Percentiles rank a stretch among this genome's conserved stretches.
These are phyloP conservation scores for Podaxis sp. DNA, from an alignment of 768 basidiomycete genomes.

Conservation along the genomic window DNA sequence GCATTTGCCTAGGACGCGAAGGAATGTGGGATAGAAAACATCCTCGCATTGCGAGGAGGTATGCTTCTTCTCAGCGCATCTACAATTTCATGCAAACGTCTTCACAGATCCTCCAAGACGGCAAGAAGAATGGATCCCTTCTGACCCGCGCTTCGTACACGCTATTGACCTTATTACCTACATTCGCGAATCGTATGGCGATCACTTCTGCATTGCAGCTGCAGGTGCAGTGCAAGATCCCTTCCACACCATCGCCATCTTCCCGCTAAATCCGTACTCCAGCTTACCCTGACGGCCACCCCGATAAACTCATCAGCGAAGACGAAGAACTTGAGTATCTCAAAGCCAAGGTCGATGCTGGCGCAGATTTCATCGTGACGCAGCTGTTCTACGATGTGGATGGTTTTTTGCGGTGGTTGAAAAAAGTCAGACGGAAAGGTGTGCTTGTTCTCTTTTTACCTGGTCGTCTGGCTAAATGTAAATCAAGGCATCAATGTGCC, in stretches of 20 bases:
- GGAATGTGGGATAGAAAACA: slow-evolving; percentile 76
- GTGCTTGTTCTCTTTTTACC: slow-evolving; percentile 15
- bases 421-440: slow-evolving; percentile 72
- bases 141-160: slow-evolving; percentile 78
- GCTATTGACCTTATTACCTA: slow-evolving; percentile 89
- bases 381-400: slow-evolving; percentile 98
- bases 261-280: slow-evolving; percentile 11
- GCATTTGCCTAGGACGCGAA: slow-evolving; percentile 58
- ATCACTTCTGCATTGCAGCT: slow-evolving; percentile 91
- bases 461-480: background rate
- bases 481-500: slow-evolving; percentile 81
- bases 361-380: slow-evolving; percentile 94
- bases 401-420: slow-evolving; percentile 75
- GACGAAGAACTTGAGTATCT: slow-evolving; percentile 65
- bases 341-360: slow-evolving; percentile 87
- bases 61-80: slow-evolving; percentile 15
- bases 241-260: background rate
- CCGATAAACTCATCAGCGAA: slow-evolving; percentile 54
- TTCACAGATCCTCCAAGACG: slow-evolving; percentile 84
- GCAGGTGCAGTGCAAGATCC: slow-evolving; percentile 51
- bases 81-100: background rate
- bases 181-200: slow-evolving; percentile 56
- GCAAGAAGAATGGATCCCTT: slow-evolving; percentile 88
- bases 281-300: slow-evolving; percentile 92
- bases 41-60: slow-evolving; percentile 93